These are phyloP conservation scores for Neurospora tetraspora DNA, from an alignment of 495 filamentous ascomycete species.

Conservation along the genomic window DNA sequence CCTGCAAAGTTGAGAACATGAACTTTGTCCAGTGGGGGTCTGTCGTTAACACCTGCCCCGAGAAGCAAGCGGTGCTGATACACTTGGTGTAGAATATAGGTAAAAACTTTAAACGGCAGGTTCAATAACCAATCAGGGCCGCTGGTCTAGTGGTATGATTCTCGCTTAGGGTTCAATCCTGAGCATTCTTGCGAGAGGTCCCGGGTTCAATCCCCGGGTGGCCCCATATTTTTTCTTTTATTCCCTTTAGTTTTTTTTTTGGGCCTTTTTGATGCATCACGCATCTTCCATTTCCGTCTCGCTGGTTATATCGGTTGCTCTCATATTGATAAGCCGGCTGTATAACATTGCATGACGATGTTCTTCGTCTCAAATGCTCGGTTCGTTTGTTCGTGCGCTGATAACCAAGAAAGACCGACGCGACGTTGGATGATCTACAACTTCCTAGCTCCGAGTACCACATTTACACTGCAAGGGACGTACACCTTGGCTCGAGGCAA, in stretches of 20 bases:
- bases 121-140: neutral
- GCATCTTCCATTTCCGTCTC: neutral
- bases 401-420: neutral
- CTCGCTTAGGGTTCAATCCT: neutral
- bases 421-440: neutral
- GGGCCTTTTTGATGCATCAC: neutral
- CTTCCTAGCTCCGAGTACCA: neutral
- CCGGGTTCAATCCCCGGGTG: neutral
- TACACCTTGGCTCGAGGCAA: neutral
- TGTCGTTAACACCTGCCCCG: neutral
- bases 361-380: neutral
- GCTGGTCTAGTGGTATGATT: neutral
- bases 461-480: neutral
- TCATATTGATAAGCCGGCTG: neutral
- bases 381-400: neutral
- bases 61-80: neutral
- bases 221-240: neutral
- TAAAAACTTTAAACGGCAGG: neutral
- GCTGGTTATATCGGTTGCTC: neutral
- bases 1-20: neutral
- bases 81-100: neutral
- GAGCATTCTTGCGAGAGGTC: neutral
- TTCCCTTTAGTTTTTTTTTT: neutral
- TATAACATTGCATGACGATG: neutral
- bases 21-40: neutral